Percentiles rank a stretch among this genome's conserved stretches.
Conservation (phyloP, 768 basidiomycete species). For the Mrakia frigida region DNA sequence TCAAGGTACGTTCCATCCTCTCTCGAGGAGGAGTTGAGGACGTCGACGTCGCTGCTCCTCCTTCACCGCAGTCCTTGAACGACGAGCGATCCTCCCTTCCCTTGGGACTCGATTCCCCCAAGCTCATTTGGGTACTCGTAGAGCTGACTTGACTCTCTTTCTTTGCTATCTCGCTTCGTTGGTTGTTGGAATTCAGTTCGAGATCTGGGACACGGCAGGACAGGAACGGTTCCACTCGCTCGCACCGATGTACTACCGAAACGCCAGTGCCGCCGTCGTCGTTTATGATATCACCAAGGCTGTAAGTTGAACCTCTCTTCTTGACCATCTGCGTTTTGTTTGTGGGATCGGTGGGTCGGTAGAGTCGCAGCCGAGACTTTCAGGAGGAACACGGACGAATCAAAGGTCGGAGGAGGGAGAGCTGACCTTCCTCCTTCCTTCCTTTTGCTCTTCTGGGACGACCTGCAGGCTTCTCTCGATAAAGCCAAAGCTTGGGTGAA, state of each 20-base stretch:
- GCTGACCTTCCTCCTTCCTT: neutral
- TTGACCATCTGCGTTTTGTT: no score
- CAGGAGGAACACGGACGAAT: no score
- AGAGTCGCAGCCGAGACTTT: no score
- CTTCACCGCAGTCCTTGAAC: neutral
- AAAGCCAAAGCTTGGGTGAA: constrained; percentile 99
- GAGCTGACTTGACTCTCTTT: constrained; percentile 7
- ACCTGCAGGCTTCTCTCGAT: constrained; percentile 65
- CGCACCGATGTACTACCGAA: constrained; percentile 82
- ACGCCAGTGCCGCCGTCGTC: constrained; percentile 95
- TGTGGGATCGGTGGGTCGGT: no score
- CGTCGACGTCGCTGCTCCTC: neutral
- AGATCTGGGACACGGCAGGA: constrained; percentile 45
- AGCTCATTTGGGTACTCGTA: no score
- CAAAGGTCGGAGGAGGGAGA: no score
- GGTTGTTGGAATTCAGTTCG: constrained; percentile 5
- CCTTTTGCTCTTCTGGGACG: neutral
- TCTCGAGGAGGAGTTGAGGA: neutral
- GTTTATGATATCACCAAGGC: constrained; percentile 98
- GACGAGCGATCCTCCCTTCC: neutral
- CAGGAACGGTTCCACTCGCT: constrained; percentile 84
- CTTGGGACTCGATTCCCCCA: no score
- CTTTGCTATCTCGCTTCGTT: neutral
- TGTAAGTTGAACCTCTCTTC: constrained; percentile 32
- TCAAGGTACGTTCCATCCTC: constrained; percentile 39